Evolutionary conservation across 495 filamentous ascomycete species (phyloP).

Genomic region (Ascodesmis nigricans): DNA sequence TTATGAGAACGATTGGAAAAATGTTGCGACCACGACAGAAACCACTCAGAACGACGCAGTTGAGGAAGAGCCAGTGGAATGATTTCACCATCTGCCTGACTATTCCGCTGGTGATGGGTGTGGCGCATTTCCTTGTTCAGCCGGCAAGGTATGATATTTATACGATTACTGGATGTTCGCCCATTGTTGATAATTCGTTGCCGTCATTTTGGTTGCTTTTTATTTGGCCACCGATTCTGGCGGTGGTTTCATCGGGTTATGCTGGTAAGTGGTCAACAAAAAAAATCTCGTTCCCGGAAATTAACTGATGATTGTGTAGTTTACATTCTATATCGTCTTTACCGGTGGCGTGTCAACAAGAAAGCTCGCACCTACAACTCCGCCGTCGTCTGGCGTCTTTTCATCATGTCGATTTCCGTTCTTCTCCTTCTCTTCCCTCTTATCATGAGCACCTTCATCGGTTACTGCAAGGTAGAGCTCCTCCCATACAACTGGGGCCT

Average conservation of each 20-base stretch:
- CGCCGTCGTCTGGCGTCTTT: slow-evolving; percentile 53
- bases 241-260: slow-evolving; percentile 40
- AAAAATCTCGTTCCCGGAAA: neutral
- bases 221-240: slow-evolving; percentile 45
- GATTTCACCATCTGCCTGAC: slow-evolving; percentile 49
- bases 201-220: slow-evolving; percentile 40
- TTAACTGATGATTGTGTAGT: slow-evolving; percentile 6
- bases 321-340: slow-evolving; percentile 30
- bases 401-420: slow-evolving; percentile 46
- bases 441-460: slow-evolving; percentile 35
- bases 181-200: slow-evolving; percentile 46
- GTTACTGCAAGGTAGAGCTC: slow-evolving; percentile 28
- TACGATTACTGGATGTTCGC: slow-evolving; percentile 50
- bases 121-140: slow-evolving; percentile 47
- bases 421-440: slow-evolving; percentile 44
- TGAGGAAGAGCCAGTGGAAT: too few relatives aligned
- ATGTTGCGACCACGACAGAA: slow-evolving; percentile 38
- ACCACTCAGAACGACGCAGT: slow-evolving; percentile 31
- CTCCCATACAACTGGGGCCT: slow-evolving; percentile 32
- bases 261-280: slow-evolving; percentile 36
- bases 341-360: slow-evolving; percentile 42
- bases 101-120: slow-evolving; percentile 40
- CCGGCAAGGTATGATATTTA: slow-evolving; percentile 48
- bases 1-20: slow-evolving; percentile 51
- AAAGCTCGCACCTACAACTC: slow-evolving; percentile 40